These are phyloP conservation scores for Blepharisma undulans DNA, from an alignment of 169 alveolate genomes.

Conservation along the genomic window DNA sequence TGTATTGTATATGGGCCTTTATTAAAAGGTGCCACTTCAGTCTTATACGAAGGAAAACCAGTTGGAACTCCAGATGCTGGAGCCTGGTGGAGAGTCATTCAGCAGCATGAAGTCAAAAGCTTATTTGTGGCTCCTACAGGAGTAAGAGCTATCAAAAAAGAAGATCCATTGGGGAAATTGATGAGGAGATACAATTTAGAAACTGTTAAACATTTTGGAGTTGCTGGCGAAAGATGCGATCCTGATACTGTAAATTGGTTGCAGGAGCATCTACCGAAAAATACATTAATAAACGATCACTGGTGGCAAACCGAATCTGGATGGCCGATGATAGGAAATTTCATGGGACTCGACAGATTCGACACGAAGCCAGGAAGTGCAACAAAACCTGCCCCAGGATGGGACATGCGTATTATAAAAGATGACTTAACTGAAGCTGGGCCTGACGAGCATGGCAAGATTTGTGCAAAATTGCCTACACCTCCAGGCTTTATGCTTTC, in stretches of 20 bases:
- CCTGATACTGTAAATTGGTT: slow-evolving; percentile 86
- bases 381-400: slow-evolving; percentile 89
- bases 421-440: slow-evolving; percentile 67
- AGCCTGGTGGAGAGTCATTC: slow-evolving; percentile 80
- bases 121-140: slow-evolving; percentile 89
- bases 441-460: slow-evolving; percentile 73
- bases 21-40: slow-evolving; percentile 80
- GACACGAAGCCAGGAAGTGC: slow-evolving; percentile 84
- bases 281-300: slow-evolving; percentile 74
- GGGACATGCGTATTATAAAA: slow-evolving; percentile 72
- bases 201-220: slow-evolving; percentile 67
- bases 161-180: slow-evolving; percentile 81
- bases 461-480: slow-evolving; percentile 83
- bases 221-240: slow-evolving; percentile 91
- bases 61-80: slow-evolving; percentile 78
- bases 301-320: slow-evolving; percentile 92
- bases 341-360: slow-evolving; percentile 50
- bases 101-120: slow-evolving; percentile 73
- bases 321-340: slow-evolving; percentile 86
- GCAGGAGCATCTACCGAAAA: slow-evolving; percentile 55
- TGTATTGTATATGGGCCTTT: slow-evolving; percentile 88
- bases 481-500: slow-evolving; percentile 89
- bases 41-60: slow-evolving; percentile 90
- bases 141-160: slow-evolving; percentile 79
- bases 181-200: slow-evolving; percentile 67